These are phyloP conservation scores for Solanum paucissectum DNA, from an alignment of 257 asterid species.

Conservation along the genomic window DNA sequence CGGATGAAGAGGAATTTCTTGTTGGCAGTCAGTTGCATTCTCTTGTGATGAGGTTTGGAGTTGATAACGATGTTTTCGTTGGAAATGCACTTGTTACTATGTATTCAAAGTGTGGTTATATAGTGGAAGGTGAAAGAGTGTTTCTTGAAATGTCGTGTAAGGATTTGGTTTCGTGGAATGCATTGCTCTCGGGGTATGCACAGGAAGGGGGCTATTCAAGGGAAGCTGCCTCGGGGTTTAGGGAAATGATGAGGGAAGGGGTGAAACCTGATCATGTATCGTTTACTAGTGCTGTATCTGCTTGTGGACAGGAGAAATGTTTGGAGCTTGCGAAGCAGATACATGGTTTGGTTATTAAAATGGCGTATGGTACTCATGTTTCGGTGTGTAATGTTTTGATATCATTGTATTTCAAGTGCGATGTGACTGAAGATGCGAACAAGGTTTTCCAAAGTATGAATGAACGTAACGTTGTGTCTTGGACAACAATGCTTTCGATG, in stretches of 20 bases:
- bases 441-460: conserved; percentile 35
- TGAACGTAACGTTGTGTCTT: conserved; percentile 66
- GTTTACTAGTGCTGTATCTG: conserved; percentile 60
- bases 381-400: conserved; percentile 77
- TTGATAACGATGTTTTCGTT: conserved; percentile 40
- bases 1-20: conserved; percentile 33
- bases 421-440: conserved; percentile 30
- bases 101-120: conserved; percentile 58
- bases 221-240: conserved; percentile 37
- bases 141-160: conserved; percentile 42
- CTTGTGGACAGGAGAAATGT: conserved; percentile 65
- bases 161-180: conserved; percentile 91
- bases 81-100: conserved; percentile 73
- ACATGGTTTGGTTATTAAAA: conserved; percentile 46
- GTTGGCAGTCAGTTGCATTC: conserved; percentile 62
- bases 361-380: conserved; percentile 44
- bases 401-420: conserved; percentile 67
- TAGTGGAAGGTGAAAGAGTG: conserved; percentile 45
- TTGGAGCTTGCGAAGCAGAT: conserved; percentile 63
- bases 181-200: conserved; percentile 73
- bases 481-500: conserved; percentile 83
- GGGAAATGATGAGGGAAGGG: conserved; percentile 48
- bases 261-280: conserved; percentile 64
- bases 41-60: conserved; percentile 39
- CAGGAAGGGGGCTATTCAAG: conserved; percentile 63